Evolutionary conservation across 1,284 basidiomycete genomes (phyloP).

Genomic region (Stereum hirsutum): DNA sequence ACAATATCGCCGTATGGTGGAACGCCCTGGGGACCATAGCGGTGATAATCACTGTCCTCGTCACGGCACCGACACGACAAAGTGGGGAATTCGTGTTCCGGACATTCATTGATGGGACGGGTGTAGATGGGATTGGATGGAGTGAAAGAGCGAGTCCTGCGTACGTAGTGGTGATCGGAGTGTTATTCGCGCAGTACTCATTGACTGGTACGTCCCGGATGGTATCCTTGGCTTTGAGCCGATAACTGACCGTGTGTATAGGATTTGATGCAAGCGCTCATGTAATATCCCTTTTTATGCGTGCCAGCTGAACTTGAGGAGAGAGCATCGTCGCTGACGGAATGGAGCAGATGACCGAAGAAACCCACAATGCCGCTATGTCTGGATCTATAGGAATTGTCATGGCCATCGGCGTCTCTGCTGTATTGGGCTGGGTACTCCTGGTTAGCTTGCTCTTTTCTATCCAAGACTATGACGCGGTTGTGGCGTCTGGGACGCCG

Average conservation of each 20-base stretch:
- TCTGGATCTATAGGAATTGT: conserved; percentile 57
- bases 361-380: conserved; percentile 67
- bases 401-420: conserved; percentile 67
- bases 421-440: conserved; percentile 64
- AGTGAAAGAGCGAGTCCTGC: conserved; percentile 52
- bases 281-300: background rate
- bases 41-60: conserved; percentile 57
- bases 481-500: conserved; percentile 44
- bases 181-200: conserved; percentile 66
- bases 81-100: conserved; percentile 59
- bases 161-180: conserved; percentile 64
- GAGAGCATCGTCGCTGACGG: background rate
- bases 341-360: conserved; percentile 57
- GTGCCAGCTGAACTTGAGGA: background rate
- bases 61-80: conserved; percentile 61
- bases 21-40: conserved; percentile 62
- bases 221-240: conserved; percentile 33
- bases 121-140: conserved; percentile 54
- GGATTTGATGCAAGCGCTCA: conserved; percentile 2
- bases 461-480: conserved; percentile 58
- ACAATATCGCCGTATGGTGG: conserved; percentile 67
- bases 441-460: conserved; percentile 65
- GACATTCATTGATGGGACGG: conserved; percentile 64
- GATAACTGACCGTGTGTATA: conserved; percentile 50
- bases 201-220: conserved; percentile 38